Percentiles rank a stretch among this genome's conserved stretches.
These are phyloP conservation scores for Geranium brycei DNA, from an alignment of 345 rosid genomes.

Conservation along the genomic window DNA sequence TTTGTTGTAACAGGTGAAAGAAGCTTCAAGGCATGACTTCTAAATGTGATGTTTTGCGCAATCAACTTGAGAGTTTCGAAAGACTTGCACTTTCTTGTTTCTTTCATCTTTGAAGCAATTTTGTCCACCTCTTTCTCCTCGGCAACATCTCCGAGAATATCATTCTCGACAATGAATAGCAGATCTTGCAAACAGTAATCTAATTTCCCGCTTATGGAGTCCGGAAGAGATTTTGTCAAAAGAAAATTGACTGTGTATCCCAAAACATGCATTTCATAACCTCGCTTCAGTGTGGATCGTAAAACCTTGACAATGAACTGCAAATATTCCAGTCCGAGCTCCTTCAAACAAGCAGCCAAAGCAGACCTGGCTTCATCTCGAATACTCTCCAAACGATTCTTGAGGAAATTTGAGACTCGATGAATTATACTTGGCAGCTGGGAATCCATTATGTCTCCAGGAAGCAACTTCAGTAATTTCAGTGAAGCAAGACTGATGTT, in stretches of 20 bases:
- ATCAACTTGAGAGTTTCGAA: constrained; percentile 64
- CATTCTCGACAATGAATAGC: constrained; percentile 51
- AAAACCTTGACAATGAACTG: constrained; percentile 47
- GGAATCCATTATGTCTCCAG: constrained; percentile 57
- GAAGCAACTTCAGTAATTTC: constrained; percentile 83
- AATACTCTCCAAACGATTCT: constrained; percentile 48
- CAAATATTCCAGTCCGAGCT: constrained; percentile 75
- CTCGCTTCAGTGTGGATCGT: constrained; percentile 61
- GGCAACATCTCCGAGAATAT: constrained; percentile 81
- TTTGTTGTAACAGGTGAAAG: constrained; percentile 50
- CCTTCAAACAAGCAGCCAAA: constrained; percentile 79
- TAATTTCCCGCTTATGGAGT: constrained; percentile 36
- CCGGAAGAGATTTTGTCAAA: constrained; percentile 38
- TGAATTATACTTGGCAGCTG: constrained; percentile 68
- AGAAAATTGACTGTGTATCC: constrained; percentile 64
- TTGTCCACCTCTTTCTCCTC: constrained; percentile 86
- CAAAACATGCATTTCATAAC: constrained; percentile 76
- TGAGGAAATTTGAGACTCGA: constrained; percentile 52
- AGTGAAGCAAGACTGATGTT: constrained; percentile 51
- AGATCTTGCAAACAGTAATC: constrained; percentile 81
- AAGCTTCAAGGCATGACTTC: constrained; percentile 50
- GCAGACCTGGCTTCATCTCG: constrained; percentile 80
- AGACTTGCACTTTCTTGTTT: constrained; percentile 60
- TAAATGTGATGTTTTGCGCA: constrained; percentile 58
- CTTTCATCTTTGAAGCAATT: constrained; percentile 83